Evolutionary conservation across 257 asterid genomes (phyloP), one percentile per base, ranked within the genome.

Genomic region (Solanum okadae): DNA sequence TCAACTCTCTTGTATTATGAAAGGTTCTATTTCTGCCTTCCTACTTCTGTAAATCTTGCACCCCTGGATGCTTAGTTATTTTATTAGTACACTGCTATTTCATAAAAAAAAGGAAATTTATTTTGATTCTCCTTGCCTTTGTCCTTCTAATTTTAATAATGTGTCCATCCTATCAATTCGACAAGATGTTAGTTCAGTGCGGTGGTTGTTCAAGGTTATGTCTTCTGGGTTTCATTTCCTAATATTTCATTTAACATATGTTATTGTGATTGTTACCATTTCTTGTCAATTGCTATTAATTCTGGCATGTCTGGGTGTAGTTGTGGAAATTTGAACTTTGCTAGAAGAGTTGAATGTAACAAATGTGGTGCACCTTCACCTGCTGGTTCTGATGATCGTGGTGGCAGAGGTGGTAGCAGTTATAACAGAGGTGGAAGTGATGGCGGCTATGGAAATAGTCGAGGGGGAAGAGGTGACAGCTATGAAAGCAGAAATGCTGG

Each of bases 271-370:
- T 79, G 85, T 79, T 79, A 29, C 33, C 15, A 35, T 88, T 78
- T 59, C 90, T 59, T 89, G 89, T 75, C 92, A 65, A 88, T 61
- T 89, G 91, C 91, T 86, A 90, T 91, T 93, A 90, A 91, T 90
- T 44, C 89, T 91, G 92, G 31, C 87, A 84, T 90, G 86, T 92
- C 86, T 93, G 92, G 88, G 86, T 96, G 96, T 92, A 97, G 99
- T 90, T 97, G 99, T 90, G 99, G 99, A 90, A 97, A 97, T 93
- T 56, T 94, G 98, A 97, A 97, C 95, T 97, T 96, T 92, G 99
- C 99, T 87, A 95, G 98, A 92, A 93, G 99, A 93, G 94, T 93
- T 70, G 98, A 97, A 88, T 97, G 99, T 92, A 94, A 97, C 96
- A 96, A 94, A 92, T 96, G 99, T 90, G 99, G 99, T 90, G 90